Percentiles rank a stretch among this genome's conserved stretches.
phyloP scores from a whole-genome alignment of 805 yeast species.

The Citeromyces matritensis region DNA sequence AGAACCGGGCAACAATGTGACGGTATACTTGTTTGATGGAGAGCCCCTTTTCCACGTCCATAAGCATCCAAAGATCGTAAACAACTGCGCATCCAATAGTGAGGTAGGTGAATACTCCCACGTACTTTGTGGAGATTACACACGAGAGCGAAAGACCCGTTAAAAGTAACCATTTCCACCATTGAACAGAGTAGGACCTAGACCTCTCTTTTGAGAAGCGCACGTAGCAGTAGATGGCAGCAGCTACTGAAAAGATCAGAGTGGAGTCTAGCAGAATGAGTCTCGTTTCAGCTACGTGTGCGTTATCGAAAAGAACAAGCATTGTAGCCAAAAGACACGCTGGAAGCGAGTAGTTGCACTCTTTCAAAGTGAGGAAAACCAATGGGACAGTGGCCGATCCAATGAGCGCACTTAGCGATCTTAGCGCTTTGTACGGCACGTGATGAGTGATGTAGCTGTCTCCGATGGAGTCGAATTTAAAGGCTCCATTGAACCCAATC shows the following conservation, averaged over 20 bases:
- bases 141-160: slow-evolving; percentile 84
- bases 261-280: slow-evolving; percentile 88
- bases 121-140: slow-evolving; percentile 91
- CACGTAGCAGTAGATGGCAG: slow-evolving; percentile 64
- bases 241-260: slow-evolving; percentile 68
- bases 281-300: slow-evolving; percentile 83
- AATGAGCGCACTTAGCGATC: slow-evolving; percentile 65
- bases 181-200: slow-evolving; percentile 46
- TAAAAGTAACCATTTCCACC: slow-evolving; percentile 80
- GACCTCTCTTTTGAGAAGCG: slow-evolving; percentile 60
- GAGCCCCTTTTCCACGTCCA: slow-evolving; percentile 59
- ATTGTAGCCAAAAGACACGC: slow-evolving; percentile 68
- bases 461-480: slow-evolving; percentile 85
- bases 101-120: slow-evolving; percentile 84
- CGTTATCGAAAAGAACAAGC: slow-evolving; percentile 74
- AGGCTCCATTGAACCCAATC: slow-evolving; percentile 82
- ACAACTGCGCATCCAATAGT: slow-evolving; percentile 80
- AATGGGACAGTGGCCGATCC: slow-evolving; percentile 76
- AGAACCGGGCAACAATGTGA: slow-evolving; percentile 66
- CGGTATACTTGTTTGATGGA: slow-evolving; percentile 36
- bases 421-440: slow-evolving; percentile 77
- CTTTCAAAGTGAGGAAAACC: slow-evolving; percentile 74
- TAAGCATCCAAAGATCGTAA: slow-evolving; percentile 76
- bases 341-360: slow-evolving; percentile 63
- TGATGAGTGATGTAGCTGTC: slow-evolving; percentile 62